Evolutionary conservation across 1,284 basidiomycete genomes (phyloP).

Genomic region (Phylloboletellus chloephorus): DNA sequence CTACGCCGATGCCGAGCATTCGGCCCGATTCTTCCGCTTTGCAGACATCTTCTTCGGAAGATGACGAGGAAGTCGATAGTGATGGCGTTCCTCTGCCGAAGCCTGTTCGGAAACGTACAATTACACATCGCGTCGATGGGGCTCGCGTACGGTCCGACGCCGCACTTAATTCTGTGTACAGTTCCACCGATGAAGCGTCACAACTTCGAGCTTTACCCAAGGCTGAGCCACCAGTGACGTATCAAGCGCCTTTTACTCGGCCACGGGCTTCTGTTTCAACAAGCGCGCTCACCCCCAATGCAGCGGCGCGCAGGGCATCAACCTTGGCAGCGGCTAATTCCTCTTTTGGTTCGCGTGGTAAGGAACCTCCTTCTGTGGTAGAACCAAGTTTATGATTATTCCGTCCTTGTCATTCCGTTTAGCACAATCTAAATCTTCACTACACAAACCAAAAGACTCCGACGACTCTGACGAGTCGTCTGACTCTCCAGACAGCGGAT

Average conservation of each 20-base stretch:
- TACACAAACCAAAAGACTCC: constrained; percentile 4
- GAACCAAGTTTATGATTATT: not conserved
- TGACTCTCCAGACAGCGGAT: constrained; percentile 29
- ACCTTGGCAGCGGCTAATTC: constrained; percentile 24
- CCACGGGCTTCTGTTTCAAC: constrained; percentile 34
- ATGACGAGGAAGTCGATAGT: constrained; percentile 32
- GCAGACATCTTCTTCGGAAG: constrained; percentile 29
- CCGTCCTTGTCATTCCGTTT: not conserved
- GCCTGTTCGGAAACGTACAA: constrained; percentile 19
- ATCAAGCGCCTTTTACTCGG: constrained; percentile 14
- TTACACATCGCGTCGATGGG: constrained; percentile 15
- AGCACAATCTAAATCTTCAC: constrained; percentile 12
- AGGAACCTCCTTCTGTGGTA: constrained; percentile 2
- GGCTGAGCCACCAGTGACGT: constrained; percentile 2
- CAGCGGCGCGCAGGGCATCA: constrained; percentile 36
- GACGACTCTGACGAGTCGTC: constrained; percentile 22
- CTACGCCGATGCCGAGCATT: constrained; percentile 8
- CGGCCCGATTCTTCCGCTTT: constrained; percentile 20
- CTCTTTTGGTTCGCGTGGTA: constrained; percentile 15
- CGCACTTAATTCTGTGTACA: constrained; percentile 10
- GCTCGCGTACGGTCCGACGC: constrained; percentile 16
- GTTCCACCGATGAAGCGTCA: constrained; percentile 3
- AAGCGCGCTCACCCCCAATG: constrained; percentile 37
- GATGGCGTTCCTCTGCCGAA: constrained; percentile 26
- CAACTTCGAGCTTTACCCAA: constrained; percentile 2